Base-by-base conservation (phyloP, 2,329 filamentous ascomycete species). In the Penicillium decumbens region DNA sequence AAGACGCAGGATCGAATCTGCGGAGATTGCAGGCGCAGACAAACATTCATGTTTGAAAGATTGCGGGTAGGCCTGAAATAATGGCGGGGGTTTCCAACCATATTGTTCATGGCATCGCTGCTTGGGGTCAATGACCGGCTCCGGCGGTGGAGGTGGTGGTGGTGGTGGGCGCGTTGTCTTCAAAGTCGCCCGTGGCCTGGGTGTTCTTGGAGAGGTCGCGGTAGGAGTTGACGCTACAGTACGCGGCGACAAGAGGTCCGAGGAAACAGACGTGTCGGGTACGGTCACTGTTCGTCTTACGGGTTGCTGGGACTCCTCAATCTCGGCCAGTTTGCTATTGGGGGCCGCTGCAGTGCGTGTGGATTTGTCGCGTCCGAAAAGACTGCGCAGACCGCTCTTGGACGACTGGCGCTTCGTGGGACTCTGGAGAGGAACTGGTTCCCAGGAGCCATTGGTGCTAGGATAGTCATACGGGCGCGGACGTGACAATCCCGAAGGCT, bases 41-140 rank as follows among this genome's bases (percentile, higher is more conserved):
- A 95, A 75, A 13, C 80, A 82, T 9, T 82, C 83, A 66, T 93
- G 82, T 62, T 87, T 90, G 57, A 89, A 79, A 2, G 89, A 83
- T 68, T 95, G 90, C 0, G 88, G 86, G 65, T 90, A 95, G 10
- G 88, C 89, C 66, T 95, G 87, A 67, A 91, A 95, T 10, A 96
- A 73, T 1, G 89, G 88, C 6, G 89, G 88, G 13, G 84, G 80
- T 48, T 81, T 79, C 84, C 84, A 88, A 10, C 59, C 59, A 25
- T 58, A 59, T 60, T 63, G 49, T 60, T 66, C 59, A 46, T 58
- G 55, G 8, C 56, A 55, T 1, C 55, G 37, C 1, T 54, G 42
- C 33, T 65, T 60, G 25, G 62, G 53, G 9, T 65, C 68, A 4
- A 43, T 42, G 2, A 37, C 33, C 9, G 33, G 33, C 33, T 37